phyloP scores from a whole-genome alignment of 208 protist species.

The Acanthamoeba culbertsoni region DNA sequence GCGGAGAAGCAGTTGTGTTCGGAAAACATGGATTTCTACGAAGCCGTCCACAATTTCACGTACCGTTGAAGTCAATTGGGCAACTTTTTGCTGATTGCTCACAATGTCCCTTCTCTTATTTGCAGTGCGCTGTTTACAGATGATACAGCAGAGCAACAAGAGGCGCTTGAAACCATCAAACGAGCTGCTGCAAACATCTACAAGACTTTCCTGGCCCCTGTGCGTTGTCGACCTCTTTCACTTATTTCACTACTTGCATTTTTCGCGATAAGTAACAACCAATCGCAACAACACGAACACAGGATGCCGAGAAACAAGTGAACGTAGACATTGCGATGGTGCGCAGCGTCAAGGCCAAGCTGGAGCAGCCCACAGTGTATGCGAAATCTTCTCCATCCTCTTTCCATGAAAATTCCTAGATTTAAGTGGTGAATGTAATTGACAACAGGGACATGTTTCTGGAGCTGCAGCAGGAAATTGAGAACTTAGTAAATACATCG shows the following conservation, averaged over 20 bases:
- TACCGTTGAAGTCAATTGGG: background rate
- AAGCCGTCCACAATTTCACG: background rate
- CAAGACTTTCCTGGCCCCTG: background rate
- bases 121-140: background rate
- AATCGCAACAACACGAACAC: background rate
- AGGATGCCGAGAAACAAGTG: slow-evolving; percentile 1
- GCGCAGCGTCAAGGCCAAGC: background rate
- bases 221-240: background rate
- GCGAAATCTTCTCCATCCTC: background rate
- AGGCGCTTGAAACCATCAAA: background rate
- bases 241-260: background rate
- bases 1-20: background rate
- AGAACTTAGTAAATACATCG: background rate
- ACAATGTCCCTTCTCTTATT: background rate
- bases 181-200: background rate
- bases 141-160: background rate
- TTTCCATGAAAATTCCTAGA: no score
- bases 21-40: slow-evolving; percentile 13
- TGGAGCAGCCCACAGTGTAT: background rate
- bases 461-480: background rate
- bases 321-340: background rate
- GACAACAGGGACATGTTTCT: background rate
- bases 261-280: background rate
- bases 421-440: no score
- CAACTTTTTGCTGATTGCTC: background rate